Evolutionary conservation across 768 basidiomycete species (phyloP).

Genomic region (Coprinopsis strossmayeri): DNA sequence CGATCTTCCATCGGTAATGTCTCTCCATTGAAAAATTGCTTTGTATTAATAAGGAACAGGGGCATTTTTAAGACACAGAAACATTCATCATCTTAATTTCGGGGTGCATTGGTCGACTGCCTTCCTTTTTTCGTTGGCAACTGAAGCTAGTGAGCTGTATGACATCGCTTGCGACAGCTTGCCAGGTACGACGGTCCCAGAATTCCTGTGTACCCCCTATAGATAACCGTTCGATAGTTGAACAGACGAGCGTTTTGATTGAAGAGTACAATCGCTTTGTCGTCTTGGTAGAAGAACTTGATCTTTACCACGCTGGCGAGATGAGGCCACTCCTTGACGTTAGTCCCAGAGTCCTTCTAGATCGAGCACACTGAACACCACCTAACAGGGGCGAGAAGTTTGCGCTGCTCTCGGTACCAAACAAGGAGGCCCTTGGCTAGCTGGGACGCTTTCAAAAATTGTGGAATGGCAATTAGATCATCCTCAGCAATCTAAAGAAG

Average conservation of each 20-base stretch:
- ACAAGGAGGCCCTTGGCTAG: slow-evolving; percentile 68
- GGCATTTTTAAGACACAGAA: slow-evolving; percentile 57
- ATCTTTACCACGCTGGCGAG: slow-evolving; percentile 54
- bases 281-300: slow-evolving; percentile 51
- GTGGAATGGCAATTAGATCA: slow-evolving; percentile 84
- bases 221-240: slow-evolving; percentile 23
- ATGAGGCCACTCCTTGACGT: slow-evolving; percentile 76
- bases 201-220: no score
- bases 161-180: slow-evolving; percentile 31
- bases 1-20: not conserved
- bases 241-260: slow-evolving; percentile 42
- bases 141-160: slow-evolving; percentile 58
- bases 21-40: not conserved
- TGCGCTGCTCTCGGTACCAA: slow-evolving; percentile 41
- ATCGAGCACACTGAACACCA: not conserved
- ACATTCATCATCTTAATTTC: slow-evolving; percentile 54
- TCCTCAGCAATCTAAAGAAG: slow-evolving; percentile 57
- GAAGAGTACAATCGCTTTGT: slow-evolving; percentile 62
- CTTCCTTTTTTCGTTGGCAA: slow-evolving; percentile 67
- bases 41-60: slow-evolving; percentile 34
- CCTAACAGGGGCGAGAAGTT: slow-evolving; percentile 64
- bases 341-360: slow-evolving; percentile 28
- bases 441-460: slow-evolving; percentile 54
- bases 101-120: slow-evolving; percentile 69
- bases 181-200: slow-evolving; percentile 31